Conservation (phyloP, 257 asterid genomes). For the Vinca minor region DNA sequence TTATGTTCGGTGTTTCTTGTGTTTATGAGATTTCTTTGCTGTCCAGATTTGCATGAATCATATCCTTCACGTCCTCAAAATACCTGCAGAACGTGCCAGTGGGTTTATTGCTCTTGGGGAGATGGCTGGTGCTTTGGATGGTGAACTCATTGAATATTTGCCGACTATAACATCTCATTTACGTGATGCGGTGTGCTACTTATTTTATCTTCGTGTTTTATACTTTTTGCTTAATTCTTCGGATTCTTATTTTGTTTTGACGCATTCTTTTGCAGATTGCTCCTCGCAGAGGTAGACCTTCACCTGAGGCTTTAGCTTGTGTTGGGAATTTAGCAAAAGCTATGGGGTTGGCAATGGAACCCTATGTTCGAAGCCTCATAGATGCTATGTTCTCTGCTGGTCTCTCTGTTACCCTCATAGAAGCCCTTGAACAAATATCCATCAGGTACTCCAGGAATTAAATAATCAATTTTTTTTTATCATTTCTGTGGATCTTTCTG, state of each 20-base stretch:
- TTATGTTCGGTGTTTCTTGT: slow-evolving; percentile 13
- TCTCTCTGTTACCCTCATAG: slow-evolving; percentile 70
- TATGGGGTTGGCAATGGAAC: slow-evolving; percentile 89
- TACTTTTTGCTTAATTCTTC: slow-evolving; percentile 3
- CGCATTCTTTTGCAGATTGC: slow-evolving; percentile 51
- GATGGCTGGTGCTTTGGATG: slow-evolving; percentile 99
- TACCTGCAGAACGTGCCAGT: slow-evolving; percentile 94
- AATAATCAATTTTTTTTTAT: slow-evolving; percentile 10
- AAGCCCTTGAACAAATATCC: slow-evolving; percentile 77
- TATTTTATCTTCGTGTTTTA: slow-evolving; percentile 9
- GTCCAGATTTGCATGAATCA: slow-evolving; percentile 98
- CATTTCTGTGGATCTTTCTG: slow-evolving; percentile 10
- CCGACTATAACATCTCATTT: slow-evolving; percentile 95
- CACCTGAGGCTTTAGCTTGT: slow-evolving; percentile 95
- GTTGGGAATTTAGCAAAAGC: slow-evolving; percentile 97
- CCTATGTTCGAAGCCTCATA: slow-evolving; percentile 77
- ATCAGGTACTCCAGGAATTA: slow-evolving; percentile 45
- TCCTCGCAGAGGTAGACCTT: slow-evolving; percentile 97
- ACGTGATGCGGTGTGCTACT: slow-evolving; percentile 81
- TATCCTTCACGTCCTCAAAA: slow-evolving; percentile 89
- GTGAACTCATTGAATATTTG: slow-evolving; percentile 92
- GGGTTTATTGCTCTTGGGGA: slow-evolving; percentile 99
- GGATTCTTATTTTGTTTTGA: slow-evolving; percentile 1
- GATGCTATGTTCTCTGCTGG: slow-evolving; percentile 96
- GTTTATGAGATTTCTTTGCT: slow-evolving; percentile 18